These are phyloP conservation scores for Linanthus parryae DNA, from an alignment of 148 eudicot genomes.

Conservation along the genomic window DNA sequence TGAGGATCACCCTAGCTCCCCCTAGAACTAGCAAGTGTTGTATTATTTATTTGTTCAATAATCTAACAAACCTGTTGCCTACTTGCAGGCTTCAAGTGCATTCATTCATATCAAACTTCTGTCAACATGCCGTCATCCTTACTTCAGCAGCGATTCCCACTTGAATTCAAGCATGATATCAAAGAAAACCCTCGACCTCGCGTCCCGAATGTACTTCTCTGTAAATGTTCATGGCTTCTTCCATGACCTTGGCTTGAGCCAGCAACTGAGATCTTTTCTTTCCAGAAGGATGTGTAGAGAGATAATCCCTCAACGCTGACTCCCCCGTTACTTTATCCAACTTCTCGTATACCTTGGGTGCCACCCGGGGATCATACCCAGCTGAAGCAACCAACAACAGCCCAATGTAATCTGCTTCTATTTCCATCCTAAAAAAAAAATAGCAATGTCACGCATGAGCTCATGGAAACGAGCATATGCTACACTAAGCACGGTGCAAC, in stretches of 20 bases:
- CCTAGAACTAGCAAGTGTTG: no score
- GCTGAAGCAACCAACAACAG: slow-evolving; percentile 75
- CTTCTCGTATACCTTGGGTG: slow-evolving; percentile 81
- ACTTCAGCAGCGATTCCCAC: no score
- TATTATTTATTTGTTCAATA: no score
- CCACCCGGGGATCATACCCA: slow-evolving; percentile 81
- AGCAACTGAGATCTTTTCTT: slow-evolving; percentile 64
- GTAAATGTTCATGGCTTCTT: slow-evolving; percentile 70
- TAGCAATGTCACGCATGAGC: neutral
- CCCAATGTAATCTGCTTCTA: slow-evolving; percentile 96
- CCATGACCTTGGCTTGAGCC: slow-evolving; percentile 75
- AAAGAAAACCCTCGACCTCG: slow-evolving; percentile 65
- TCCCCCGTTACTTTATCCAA: slow-evolving; percentile 56
- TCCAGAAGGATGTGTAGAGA: slow-evolving; percentile 93
- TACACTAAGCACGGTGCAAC: no score
- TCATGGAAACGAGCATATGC: no score
- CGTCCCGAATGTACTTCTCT: slow-evolving; percentile 52
- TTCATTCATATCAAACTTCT: no score
- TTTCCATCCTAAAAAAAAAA: slow-evolving; percentile 68
- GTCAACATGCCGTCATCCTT: no score
- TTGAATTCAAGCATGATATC: no score
- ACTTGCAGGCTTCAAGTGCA: no score
- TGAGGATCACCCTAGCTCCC: no score
- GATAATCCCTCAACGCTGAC: slow-evolving; percentile 48
- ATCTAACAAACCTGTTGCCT: no score